Conservation (phyloP, 2,329 filamentous ascomycete species). For the Exophiala xenobiotica region DNA sequence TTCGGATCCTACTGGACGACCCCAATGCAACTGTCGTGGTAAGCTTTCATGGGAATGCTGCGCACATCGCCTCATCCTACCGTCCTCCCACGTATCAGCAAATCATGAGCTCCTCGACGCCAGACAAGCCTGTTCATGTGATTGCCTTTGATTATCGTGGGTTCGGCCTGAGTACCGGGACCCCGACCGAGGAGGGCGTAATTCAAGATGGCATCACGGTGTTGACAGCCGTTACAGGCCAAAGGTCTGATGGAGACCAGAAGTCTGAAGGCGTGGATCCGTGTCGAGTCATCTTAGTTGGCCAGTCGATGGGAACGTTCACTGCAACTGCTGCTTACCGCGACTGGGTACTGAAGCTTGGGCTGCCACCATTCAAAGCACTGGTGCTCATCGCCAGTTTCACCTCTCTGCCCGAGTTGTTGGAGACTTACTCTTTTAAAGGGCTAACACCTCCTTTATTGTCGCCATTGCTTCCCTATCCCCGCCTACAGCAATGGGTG, state of each 20-base stretch:
- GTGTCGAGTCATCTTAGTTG: conserved; percentile 73
- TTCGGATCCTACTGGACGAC: conserved; percentile 52
- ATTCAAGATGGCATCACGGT: conserved; percentile 74
- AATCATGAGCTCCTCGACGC: conserved; percentile 68
- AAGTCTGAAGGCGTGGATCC: conserved; percentile 56
- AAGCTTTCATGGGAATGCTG: conserved; percentile 69
- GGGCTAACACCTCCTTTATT: conserved; percentile 73
- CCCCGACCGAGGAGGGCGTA: conserved; percentile 75
- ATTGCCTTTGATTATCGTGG: conserved; percentile 77
- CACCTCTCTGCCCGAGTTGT: conserved; percentile 68
- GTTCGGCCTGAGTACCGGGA: conserved; percentile 64
- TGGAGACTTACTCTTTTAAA: conserved; percentile 75
- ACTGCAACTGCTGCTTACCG: conserved; percentile 68
- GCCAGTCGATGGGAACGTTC: conserved; percentile 86
- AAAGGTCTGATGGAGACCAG: conserved; percentile 36
- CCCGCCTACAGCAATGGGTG: conserved; percentile 62
- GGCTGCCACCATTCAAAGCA: conserved; percentile 68
- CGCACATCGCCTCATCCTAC: conserved; percentile 75
- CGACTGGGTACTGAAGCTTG: conserved; percentile 51
- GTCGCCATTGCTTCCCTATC: conserved; percentile 69
- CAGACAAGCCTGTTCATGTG: conserved; percentile 65
- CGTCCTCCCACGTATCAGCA: conserved; percentile 76
- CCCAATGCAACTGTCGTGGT: conserved; percentile 55
- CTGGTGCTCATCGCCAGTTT: conserved; percentile 80
- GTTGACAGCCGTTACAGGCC: conserved; percentile 60